Conservation (phyloP, 192 early-diverging fungal species). For the Phycomyces nitens region DNA sequence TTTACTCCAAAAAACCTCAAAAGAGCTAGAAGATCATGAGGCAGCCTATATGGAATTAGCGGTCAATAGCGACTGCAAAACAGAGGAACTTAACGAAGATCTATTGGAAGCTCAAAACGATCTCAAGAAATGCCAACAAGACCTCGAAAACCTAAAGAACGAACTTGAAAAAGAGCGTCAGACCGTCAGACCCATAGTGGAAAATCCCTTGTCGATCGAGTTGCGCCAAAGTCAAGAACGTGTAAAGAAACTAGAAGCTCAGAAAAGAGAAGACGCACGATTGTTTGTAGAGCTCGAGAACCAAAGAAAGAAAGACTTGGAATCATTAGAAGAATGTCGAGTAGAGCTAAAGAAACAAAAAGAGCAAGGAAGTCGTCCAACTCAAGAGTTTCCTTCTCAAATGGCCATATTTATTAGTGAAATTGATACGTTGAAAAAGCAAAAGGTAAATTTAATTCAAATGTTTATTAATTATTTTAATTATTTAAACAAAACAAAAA, state of each 20-base stretch:
- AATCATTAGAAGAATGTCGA: no score
- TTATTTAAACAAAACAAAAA: no score
- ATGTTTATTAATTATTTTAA: no score
- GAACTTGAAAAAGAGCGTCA: neutral
- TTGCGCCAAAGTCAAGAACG: no score
- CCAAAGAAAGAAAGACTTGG: no score
- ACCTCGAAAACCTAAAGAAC: neutral
- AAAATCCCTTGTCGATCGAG: no score
- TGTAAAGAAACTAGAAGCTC: no score
- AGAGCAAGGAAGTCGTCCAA: neutral
- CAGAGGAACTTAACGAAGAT: neutral
- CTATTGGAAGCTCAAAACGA: neutral
- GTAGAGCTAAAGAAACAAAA: neutral
- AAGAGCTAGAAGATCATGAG: neutral
- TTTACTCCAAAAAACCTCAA: neutral
- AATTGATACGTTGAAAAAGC: neutral
- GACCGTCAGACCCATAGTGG: neutral
- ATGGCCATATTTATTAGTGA: neutral
- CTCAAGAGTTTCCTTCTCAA: neutral
- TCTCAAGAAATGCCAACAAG: neutral
- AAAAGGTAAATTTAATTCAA: neutral
- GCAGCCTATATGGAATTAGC: neutral
- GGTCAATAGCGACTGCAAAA: neutral
- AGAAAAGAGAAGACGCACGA: no score
- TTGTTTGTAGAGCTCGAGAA: no score